A percentile compares a stretch with the other conserved stretches of the same genome.
These are phyloP conservation scores for Termitomyces eurrhizus DNA, from an alignment of 768 basidiomycete genomes.

Conservation along the genomic window DNA sequence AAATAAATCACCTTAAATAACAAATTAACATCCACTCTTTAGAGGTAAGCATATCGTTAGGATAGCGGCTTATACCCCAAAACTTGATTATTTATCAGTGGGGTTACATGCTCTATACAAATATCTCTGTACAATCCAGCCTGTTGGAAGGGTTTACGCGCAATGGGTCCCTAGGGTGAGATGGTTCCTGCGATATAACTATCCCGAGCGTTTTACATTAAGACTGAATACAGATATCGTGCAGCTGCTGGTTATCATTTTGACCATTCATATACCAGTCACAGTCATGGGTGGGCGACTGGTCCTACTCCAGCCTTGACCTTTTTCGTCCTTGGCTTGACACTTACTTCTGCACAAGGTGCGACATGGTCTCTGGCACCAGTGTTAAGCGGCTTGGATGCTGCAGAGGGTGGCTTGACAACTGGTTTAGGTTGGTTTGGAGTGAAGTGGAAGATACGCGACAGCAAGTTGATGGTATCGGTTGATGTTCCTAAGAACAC, in stretches of 20 bases:
- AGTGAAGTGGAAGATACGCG: slow-evolving; percentile 31
- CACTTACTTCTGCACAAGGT: slow-evolving; percentile 37
- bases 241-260: slow-evolving; percentile 41
- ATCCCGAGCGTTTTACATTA: neutral
- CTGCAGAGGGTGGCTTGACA: slow-evolving; percentile 42
- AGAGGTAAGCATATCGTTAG: slow-evolving; percentile 12
- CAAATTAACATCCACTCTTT: neutral
- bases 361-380: slow-evolving; percentile 40
- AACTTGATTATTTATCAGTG: slow-evolving; percentile 22
- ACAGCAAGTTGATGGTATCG: slow-evolving; percentile 16
- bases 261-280: slow-evolving; percentile 43
- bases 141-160: slow-evolving; percentile 45
- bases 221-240: slow-evolving; percentile 30
- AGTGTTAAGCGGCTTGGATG: slow-evolving; percentile 34
- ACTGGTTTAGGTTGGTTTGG: slow-evolving; percentile 44
- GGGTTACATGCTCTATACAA: slow-evolving; percentile 49
- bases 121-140: slow-evolving; percentile 35
- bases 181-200: neutral
- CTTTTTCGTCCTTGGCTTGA: slow-evolving; percentile 43
- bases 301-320: slow-evolving; percentile 47
- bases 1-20: neutral
- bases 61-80: neutral
- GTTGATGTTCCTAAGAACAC: slow-evolving; percentile 25
- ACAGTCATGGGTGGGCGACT: slow-evolving; percentile 47
- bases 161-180: slow-evolving; percentile 42